Conservation (phyloP, 1,284 basidiomycete species). For the Porodaedalea pini region DNA sequence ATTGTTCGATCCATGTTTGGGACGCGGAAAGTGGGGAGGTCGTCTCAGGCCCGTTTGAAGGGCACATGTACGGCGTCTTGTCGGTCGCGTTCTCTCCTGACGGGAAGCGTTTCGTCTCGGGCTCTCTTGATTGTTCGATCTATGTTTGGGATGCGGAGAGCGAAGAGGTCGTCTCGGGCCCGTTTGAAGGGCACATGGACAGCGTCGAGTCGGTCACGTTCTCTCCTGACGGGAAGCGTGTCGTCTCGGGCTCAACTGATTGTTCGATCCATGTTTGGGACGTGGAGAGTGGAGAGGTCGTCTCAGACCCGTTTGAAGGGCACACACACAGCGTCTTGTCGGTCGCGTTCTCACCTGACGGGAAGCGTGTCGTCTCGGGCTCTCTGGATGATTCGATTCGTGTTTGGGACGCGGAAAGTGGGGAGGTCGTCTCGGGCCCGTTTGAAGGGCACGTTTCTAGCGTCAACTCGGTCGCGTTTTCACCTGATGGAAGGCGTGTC, state of each 20-base stretch:
- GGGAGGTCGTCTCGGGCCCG: not conserved
- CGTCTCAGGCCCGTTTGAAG: not conserved
- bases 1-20: constrained; percentile 4
- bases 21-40: not conserved
- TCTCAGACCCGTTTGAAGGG: not conserved
- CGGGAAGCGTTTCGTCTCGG: not conserved
- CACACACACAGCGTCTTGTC: not conserved
- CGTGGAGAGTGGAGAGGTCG: no score
- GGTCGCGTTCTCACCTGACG: constrained; percentile 6
- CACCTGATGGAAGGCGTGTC: not conserved
- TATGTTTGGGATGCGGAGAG: not conserved
- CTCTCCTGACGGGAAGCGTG: not conserved
- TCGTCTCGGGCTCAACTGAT: constrained; percentile 1
- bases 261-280: constrained; percentile 6
- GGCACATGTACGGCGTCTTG: not conserved
- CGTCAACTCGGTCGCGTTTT: constrained; percentile 3
- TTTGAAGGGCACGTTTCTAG: not conserved
- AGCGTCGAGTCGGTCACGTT: not conserved
- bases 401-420: not conserved
- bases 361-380: not conserved
- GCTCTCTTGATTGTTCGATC: not conserved
- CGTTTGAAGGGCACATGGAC: not conserved
- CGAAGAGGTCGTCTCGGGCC: not conserved
- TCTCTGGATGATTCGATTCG: not conserved
- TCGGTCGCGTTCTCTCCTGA: constrained; percentile 2